These are phyloP conservation scores for Mortierella polycephala DNA, from an alignment of 371 early-diverging fungal genomes.

Conservation along the genomic window DNA sequence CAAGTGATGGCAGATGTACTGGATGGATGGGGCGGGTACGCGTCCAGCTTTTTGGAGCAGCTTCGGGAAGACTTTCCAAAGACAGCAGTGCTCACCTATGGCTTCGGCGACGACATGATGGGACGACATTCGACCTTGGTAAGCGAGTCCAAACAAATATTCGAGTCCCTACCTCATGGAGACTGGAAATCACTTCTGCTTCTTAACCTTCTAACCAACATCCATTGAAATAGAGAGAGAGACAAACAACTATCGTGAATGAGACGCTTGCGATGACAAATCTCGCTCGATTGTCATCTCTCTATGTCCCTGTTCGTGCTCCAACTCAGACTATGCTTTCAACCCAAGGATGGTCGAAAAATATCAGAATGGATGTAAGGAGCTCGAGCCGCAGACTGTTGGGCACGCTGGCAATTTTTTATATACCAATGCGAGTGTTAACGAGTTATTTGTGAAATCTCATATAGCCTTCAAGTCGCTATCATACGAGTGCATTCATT, in stretches of 20 bases:
- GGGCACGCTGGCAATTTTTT: neutral
- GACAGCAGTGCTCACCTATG: conserved; percentile 74
- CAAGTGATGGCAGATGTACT: conserved; percentile 78
- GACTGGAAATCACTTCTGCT: no score
- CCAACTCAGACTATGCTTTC: conserved; percentile 53
- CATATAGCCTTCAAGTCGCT: conserved; percentile 57
- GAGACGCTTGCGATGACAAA: conserved; percentile 60
- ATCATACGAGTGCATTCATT: conserved; percentile 75
- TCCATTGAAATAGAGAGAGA: conserved; percentile 41
- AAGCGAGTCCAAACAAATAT: neutral
- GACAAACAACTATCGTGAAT: conserved; percentile 59
- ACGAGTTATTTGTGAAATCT: neutral
- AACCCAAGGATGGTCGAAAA: conserved; percentile 26
- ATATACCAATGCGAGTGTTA: no score
- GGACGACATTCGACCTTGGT: conserved; percentile 48
- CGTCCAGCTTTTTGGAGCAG: conserved; percentile 69
- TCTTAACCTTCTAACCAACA: no score
- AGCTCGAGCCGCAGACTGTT: neutral
- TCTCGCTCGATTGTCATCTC: conserved; percentile 61
- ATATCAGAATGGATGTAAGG: conserved; percentile 40
- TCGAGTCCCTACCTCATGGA: neutral
- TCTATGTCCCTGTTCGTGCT: conserved; percentile 68
- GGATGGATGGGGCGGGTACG: conserved; percentile 85
- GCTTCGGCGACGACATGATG: conserved; percentile 54
- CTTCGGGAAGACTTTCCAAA: conserved; percentile 85